Conservation (phyloP, 2,329 filamentous ascomycete genomes). For the Fusarium drepaniforme region DNA sequence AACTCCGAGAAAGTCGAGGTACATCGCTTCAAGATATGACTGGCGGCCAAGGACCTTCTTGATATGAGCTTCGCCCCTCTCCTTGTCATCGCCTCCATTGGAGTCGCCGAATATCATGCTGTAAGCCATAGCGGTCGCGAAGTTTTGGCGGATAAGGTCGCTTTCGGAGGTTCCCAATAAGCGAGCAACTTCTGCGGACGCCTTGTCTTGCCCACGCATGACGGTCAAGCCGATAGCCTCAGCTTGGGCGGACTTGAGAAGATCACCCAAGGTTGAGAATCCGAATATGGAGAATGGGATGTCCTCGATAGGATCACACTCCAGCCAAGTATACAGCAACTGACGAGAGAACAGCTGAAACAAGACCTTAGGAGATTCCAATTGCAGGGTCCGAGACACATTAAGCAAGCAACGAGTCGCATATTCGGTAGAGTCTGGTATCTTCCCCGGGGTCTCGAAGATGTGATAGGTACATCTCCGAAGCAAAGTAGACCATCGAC, state of each 20-base stretch:
- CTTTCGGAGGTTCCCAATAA: conserved; percentile 65
- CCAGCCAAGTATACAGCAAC: conserved; percentile 91
- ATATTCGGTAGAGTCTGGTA: conserved; percentile 74
- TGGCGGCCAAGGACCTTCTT: conserved; percentile 77
- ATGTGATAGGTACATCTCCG: conserved; percentile 92
- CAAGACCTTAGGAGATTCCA: conserved; percentile 76
- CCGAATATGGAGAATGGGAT: conserved; percentile 91
- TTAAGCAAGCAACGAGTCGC: conserved; percentile 77
- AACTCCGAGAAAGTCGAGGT: conserved; percentile 80
- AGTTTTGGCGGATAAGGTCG: conserved; percentile 74
- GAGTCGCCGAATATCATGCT: conserved; percentile 73
- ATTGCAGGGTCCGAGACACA: conserved; percentile 73
- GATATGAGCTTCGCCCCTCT: conserved; percentile 74
- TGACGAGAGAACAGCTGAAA: conserved; percentile 91
- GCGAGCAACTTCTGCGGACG: conserved; percentile 70
- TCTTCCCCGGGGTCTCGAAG: conserved; percentile 87
- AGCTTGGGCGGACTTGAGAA: conserved; percentile 78
- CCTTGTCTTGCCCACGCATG: conserved; percentile 80
- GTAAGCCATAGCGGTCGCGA: conserved; percentile 86
- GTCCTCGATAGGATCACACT: conserved; percentile 71
- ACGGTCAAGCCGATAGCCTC: conserved; percentile 85
- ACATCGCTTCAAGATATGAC: conserved; percentile 71
- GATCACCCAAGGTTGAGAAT: conserved; percentile 75
- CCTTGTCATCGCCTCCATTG: conserved; percentile 49
- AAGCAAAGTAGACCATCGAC: conserved; percentile 86